A percentile compares a stretch with the other conserved stretches of the same genome.
Evolutionary conservation across 768 basidiomycete genomes (phyloP).

Genomic region (Kwoniella sp.): DNA sequence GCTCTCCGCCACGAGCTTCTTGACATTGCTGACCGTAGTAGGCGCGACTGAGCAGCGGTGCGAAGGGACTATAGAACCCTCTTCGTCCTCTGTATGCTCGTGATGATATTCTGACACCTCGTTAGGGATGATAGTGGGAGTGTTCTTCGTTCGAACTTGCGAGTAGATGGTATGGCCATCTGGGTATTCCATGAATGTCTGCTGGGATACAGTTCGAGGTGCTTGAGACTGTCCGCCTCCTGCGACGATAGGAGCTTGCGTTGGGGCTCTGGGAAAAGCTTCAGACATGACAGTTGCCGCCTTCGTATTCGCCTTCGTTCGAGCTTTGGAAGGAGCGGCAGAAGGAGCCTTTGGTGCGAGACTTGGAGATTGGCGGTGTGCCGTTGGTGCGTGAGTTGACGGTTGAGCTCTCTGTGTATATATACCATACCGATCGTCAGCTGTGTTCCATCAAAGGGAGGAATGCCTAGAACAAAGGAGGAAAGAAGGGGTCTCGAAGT

Average conservation of each 20-base stretch:
- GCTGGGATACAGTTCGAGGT: slow-evolving; percentile 9
- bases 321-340: neutral
- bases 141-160: slow-evolving; percentile 24
- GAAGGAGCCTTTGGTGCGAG: slow-evolving; percentile 6
- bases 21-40: slow-evolving; percentile 49
- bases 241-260: slow-evolving; percentile 5
- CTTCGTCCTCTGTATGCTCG: neutral
- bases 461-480: slow-evolving; percentile 10
- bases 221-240: slow-evolving; percentile 4
- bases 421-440: slow-evolving; percentile 3
- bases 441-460: slow-evolving; percentile 5
- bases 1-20: slow-evolving; percentile 45
- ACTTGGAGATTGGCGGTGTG: slow-evolving; percentile 6
- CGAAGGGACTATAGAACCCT: slow-evolving; percentile 1
- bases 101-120: neutral
- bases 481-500: neutral
- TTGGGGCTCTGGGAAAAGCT: slow-evolving; percentile 8
- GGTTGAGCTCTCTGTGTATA: slow-evolving; percentile 4
- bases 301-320: slow-evolving; percentile 11
- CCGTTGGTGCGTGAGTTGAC: slow-evolving; percentile 6
- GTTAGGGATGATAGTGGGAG: slow-evolving; percentile 19
- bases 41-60: slow-evolving; percentile 34
- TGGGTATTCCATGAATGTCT: slow-evolving; percentile 11
- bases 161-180: slow-evolving; percentile 16
- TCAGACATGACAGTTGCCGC: slow-evolving; percentile 14